These are phyloP conservation scores for Carex arenaria DNA, from an alignment of 202 grass and related monocot species.

Conservation along the genomic window DNA sequence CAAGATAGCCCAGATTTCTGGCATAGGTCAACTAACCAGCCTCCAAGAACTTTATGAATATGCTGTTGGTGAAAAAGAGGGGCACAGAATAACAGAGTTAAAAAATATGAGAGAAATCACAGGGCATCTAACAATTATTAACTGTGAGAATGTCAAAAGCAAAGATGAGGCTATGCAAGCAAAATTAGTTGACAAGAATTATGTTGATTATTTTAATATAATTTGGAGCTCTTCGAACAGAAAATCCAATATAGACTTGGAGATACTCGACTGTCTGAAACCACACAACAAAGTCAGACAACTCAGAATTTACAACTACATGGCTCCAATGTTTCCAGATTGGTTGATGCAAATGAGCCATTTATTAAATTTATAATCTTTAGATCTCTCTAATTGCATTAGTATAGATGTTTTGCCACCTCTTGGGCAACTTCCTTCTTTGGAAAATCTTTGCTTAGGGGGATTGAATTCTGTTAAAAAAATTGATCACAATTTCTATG, in stretches of 20 bases:
- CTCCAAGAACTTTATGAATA: slow-evolving; percentile 31
- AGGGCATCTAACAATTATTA: neutral
- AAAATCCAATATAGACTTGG: neutral
- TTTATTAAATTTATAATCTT: neutral
- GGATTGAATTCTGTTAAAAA: neutral
- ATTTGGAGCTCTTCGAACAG: neutral
- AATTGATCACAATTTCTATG: neutral
- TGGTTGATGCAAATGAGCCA: neutral
- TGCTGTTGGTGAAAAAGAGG: neutral
- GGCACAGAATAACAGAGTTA: slow-evolving; percentile 28
- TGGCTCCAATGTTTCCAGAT: neutral
- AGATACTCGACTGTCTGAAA: slow-evolving; percentile 22
- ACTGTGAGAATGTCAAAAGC: slow-evolving; percentile 14
- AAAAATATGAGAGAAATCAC: slow-evolving; percentile 26
- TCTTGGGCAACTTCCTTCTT: slow-evolving; percentile 17
- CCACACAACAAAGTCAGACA: slow-evolving; percentile 9
- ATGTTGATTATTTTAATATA: neutral
- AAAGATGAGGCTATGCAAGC: slow-evolving; percentile 9
- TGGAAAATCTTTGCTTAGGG: neutral
- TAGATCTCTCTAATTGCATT: accelerated
- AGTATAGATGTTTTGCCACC: slow-evolving; percentile 7
- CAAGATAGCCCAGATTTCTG: neutral
- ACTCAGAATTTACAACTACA: slow-evolving; percentile 10
- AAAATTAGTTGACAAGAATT: slow-evolving; percentile 17
- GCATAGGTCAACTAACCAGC: slow-evolving; percentile 9